Conservation (phyloP, 257 asterid species). For the Hygrophila difformis region DNA sequence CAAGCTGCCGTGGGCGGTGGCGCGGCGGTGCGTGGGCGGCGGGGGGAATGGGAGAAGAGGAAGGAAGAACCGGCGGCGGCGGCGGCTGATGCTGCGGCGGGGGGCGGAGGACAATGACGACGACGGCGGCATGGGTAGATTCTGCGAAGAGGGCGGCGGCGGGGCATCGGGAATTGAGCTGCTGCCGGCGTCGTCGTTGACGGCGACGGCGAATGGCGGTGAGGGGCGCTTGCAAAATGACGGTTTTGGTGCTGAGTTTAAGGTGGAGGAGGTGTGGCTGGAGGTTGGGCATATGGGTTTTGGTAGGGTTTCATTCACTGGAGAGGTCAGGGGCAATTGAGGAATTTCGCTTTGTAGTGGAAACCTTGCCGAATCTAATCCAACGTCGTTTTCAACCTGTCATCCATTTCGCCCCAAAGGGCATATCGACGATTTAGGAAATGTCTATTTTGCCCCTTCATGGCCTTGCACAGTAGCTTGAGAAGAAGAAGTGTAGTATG, state of each 20-base stretch:
- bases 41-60: constrained; percentile 9
- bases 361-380: no score
- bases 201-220: constrained; percentile 17
- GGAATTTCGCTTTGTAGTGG: background rate
- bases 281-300: constrained; percentile 77
- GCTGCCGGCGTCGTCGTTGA: no score
- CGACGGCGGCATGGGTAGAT: constrained; percentile 15
- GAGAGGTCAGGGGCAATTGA: constrained; percentile 34
- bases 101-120: background rate
- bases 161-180: constrained; percentile 21
- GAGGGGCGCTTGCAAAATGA: constrained; percentile 26
- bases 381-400: background rate
- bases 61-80: constrained; percentile 23
- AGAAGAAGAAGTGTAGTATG: no score
- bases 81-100: constrained; percentile 11
- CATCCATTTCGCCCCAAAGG: no score
- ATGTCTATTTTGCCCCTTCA: no score
- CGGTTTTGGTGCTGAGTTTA: constrained; percentile 29
- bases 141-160: constrained; percentile 19
- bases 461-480: no score
- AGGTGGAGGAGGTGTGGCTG: constrained; percentile 50
- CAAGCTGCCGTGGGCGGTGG: constrained; percentile 81
- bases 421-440: no score
- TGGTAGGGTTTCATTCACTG: constrained; percentile 89
- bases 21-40: constrained; percentile 35